These are phyloP conservation scores for Claviceps digitariae DNA, from an alignment of 2,329 filamentous ascomycete species.

Conservation along the genomic window DNA sequence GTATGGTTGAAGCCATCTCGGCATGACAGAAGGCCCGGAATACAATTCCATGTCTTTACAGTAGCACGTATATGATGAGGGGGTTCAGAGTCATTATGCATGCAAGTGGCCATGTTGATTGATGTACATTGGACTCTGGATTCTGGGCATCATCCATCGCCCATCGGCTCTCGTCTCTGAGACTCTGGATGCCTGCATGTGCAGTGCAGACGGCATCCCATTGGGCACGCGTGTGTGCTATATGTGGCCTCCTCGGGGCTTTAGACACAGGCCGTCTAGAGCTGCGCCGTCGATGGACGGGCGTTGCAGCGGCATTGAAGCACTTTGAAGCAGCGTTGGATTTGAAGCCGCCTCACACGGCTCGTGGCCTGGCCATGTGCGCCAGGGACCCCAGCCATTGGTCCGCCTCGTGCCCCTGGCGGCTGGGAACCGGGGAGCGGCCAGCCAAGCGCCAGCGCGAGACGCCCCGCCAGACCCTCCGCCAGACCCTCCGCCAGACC, in stretches of 20 bases:
- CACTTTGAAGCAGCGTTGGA: too few relatives aligned
- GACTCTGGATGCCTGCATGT: not conserved
- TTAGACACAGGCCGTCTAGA: too few relatives aligned
- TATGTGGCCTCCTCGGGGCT: too few relatives aligned
- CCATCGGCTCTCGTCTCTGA: not conserved
- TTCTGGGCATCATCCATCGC: too few relatives aligned
- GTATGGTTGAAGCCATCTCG: not conserved
- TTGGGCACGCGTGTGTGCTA: not conserved
- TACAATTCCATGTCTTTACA: not conserved
- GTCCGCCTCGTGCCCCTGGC: conserved; percentile 15
- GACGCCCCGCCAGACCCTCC: not conserved
- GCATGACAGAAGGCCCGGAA: not conserved
- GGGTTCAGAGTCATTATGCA: too few relatives aligned
- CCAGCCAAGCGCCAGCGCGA: not conserved
- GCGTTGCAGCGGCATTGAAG: not conserved
- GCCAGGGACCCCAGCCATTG: conserved; percentile 31
- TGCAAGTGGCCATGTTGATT: too few relatives aligned
- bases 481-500: not conserved
- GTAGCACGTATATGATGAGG: not conserved
- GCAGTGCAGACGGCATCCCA: not conserved
- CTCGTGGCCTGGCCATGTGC: conserved; percentile 24
- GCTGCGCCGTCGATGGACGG: not conserved
- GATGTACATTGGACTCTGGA: too few relatives aligned
- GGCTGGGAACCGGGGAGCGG: not conserved
- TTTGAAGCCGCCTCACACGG: conserved; percentile 11